A percentile compares a stretch with the other conserved stretches of the same genome.
Conservation (phyloP, 441 rosid genomes). For the Pelargonium cotyledonis region DNA sequence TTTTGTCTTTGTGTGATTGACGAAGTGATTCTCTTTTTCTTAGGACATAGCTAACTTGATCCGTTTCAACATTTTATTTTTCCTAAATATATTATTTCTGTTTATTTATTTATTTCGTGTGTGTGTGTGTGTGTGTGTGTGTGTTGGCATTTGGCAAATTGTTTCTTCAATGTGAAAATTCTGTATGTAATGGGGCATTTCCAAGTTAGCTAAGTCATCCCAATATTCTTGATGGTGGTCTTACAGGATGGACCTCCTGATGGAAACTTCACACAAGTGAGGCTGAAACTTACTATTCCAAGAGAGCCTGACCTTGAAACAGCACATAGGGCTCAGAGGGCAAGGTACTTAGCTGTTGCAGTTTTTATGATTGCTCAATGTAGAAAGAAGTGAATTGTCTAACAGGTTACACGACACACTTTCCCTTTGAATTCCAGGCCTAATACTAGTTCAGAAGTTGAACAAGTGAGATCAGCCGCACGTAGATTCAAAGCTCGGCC, state of each 20-base stretch:
- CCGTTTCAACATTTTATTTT: not conserved
- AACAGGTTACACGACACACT: slow-evolving; percentile 12
- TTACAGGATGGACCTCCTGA: slow-evolving; percentile 50
- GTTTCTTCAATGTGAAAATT: too few relatives aligned
- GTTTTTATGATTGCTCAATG: slow-evolving; percentile 4
- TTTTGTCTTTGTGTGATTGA: too few relatives aligned
- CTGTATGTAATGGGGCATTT: not conserved
- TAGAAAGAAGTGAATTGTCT: not conserved
- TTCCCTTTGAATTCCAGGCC: slow-evolving; percentile 46
- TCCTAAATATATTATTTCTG: not conserved
- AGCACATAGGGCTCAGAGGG: slow-evolving; percentile 71
- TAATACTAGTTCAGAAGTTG: slow-evolving; percentile 39
- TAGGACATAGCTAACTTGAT: too few relatives aligned
- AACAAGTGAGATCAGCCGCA: slow-evolving; percentile 29
- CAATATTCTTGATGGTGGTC: slow-evolving; percentile 19
- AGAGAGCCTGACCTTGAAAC: slow-evolving; percentile 90
- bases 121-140: not conserved
- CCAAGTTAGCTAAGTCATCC: not conserved
- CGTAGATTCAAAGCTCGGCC: slow-evolving; percentile 84
- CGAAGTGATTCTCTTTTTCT: too few relatives aligned
- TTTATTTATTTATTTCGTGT: too few relatives aligned
- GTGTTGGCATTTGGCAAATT: not conserved
- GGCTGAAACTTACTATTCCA: slow-evolving; percentile 70
- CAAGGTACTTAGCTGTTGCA: slow-evolving; percentile 39
- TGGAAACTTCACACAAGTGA: slow-evolving; percentile 29